phyloP scores from a whole-genome alignment of 2,329 filamentous ascomycete species.

The Pseudovirgaria hyperparasitica region DNA sequence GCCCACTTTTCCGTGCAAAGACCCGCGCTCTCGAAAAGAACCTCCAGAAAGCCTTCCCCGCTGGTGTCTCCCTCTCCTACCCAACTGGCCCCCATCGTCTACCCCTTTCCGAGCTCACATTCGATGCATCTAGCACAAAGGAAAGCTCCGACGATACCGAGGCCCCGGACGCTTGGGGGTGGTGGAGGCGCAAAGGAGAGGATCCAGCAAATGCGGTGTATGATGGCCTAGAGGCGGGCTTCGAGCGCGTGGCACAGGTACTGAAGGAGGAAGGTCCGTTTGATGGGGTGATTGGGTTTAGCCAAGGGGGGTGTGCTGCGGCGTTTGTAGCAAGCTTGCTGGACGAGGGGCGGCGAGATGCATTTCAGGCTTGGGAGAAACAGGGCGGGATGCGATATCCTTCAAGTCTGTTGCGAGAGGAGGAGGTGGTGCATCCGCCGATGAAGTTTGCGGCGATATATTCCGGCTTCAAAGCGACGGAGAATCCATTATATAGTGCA shows the following conservation, averaged over 20 bases:
- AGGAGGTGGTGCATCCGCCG: constrained; percentile 35
- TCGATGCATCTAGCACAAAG: constrained; percentile 21
- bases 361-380: constrained; percentile 31
- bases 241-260: constrained; percentile 44
- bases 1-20: constrained; percentile 72
- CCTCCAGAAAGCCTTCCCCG: constrained; percentile 59
- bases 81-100: constrained; percentile 33
- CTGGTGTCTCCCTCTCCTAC: constrained; percentile 34
- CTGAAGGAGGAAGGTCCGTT: constrained; percentile 9
- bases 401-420: constrained; percentile 27
- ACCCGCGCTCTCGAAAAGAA: constrained; percentile 77
- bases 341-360: constrained; percentile 40
- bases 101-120: constrained; percentile 38
- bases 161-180: constrained; percentile 61
- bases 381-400: constrained; percentile 41
- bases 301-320: constrained; percentile 35
- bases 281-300: constrained; percentile 9
- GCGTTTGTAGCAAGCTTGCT: constrained; percentile 61
- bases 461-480: constrained; percentile 59
- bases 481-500: constrained; percentile 47
- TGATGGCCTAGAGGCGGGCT: constrained; percentile 54
- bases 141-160: constrained; percentile 27
- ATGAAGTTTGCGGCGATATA: constrained; percentile 64
- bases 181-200: constrained; percentile 64
- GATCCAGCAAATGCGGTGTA: constrained; percentile 45